Evolutionary conservation across 106 monocot genomes (phyloP).

Genomic region (Phalaenopsis aphrodite): DNA sequence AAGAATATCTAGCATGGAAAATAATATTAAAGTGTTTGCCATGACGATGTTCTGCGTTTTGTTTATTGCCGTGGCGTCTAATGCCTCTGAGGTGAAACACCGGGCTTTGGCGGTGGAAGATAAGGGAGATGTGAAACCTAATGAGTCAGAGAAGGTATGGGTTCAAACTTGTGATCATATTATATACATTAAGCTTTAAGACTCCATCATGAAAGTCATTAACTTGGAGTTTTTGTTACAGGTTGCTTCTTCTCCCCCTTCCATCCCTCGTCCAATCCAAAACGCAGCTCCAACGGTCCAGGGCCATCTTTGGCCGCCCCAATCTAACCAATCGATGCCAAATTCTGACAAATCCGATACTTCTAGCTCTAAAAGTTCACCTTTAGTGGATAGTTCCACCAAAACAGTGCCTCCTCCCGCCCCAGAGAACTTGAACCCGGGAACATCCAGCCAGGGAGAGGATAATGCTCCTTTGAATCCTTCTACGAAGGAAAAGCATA

Average conservation of each 20-base stretch:
- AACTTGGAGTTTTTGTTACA: slow-evolving; percentile 1
- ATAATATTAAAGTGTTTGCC: background rate
- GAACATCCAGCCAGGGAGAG: background rate
- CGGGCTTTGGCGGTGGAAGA: slow-evolving; percentile 4
- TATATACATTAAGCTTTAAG: background rate
- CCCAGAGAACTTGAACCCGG: background rate
- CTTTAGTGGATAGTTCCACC: background rate
- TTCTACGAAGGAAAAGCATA: slow-evolving; percentile 1
- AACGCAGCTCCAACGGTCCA: background rate
- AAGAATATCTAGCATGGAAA: slow-evolving; percentile 4
- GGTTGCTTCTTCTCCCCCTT: background rate
- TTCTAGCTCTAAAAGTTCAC: background rate
- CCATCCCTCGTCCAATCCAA: background rate
- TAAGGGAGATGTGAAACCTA: slow-evolving; percentile 9
- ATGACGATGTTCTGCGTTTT: background rate
- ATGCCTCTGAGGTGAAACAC: background rate
- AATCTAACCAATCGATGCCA: background rate
- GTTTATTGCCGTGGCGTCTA: background rate
- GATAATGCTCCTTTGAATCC: background rate
- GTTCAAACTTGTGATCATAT: background rate
- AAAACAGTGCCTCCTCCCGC: background rate
- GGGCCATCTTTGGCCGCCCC: background rate
- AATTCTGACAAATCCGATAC: slow-evolving; percentile 2
- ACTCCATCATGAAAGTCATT: background rate
- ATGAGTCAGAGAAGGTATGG: slow-evolving; percentile 2